These are phyloP conservation scores for Erodium maritimum DNA, from an alignment of 345 rosid genomes.

Conservation along the genomic window DNA sequence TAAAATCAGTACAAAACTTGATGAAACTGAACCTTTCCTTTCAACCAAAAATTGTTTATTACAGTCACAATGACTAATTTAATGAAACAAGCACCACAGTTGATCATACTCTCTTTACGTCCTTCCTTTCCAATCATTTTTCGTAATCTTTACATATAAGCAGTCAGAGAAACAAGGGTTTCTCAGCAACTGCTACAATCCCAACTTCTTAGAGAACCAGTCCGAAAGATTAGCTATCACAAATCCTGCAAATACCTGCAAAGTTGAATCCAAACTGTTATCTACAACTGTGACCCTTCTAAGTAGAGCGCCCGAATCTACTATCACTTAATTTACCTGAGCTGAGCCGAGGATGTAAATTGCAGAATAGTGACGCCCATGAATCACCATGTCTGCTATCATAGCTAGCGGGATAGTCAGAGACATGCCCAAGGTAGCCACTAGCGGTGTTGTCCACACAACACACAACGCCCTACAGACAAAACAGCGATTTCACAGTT, in stretches of 20 bases:
- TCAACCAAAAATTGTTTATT: no score
- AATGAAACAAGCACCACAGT: no score
- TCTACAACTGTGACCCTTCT: neutral
- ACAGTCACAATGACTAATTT: no score
- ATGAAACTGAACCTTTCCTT: no score
- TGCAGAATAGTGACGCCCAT: constrained; percentile 72
- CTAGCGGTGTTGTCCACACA: constrained; percentile 80
- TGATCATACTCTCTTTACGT: no score
- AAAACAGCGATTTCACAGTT: neutral
- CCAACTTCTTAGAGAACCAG: constrained; percentile 67
- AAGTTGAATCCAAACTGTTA: neutral
- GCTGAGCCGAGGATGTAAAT: constrained; percentile 64
- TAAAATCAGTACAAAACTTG: no score
- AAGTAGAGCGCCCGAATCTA: neutral
- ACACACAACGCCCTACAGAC: constrained; percentile 59
- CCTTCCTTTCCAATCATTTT: no score
- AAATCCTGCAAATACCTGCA: constrained; percentile 91
- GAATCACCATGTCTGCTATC: constrained; percentile 76
- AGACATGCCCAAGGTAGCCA: constrained; percentile 80
- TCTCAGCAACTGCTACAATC: constrained; percentile 37
- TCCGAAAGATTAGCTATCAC: constrained; percentile 75
- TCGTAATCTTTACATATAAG: no score
- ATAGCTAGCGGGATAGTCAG: constrained; percentile 80
- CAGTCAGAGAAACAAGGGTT: no score
- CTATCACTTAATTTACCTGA: constrained; percentile 33